Percentiles rank a stretch among this genome's conserved stretches.
Conservation (phyloP, 208 protist genomes). For the Polymyxa betae region DNA sequence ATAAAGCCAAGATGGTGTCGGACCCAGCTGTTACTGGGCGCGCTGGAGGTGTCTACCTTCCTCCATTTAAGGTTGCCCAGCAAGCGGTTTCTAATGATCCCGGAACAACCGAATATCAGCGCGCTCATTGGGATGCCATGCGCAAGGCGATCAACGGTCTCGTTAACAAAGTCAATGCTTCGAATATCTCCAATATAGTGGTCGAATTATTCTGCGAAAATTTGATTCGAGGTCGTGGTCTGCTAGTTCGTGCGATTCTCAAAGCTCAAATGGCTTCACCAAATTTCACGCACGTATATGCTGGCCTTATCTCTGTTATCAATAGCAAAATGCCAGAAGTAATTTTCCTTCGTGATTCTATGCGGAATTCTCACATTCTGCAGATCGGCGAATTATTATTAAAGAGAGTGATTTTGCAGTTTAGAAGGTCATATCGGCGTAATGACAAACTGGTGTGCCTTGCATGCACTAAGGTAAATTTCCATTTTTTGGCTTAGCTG, state of each 20-base stretch:
- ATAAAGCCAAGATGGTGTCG: too few relatives aligned
- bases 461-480: conserved; percentile 61
- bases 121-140: conserved; percentile 92
- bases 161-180: conserved; percentile 91
- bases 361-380: conserved; percentile 73
- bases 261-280: conserved; percentile 88
- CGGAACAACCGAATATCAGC: conserved; percentile 80
- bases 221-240: conserved; percentile 91
- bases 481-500: background rate
- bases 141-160: conserved; percentile 92
- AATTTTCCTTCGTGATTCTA: too few relatives aligned
- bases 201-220: conserved; percentile 95
- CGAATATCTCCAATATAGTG: conserved; percentile 89
- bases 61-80: conserved; percentile 76
- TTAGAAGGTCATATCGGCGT: conserved; percentile 80
- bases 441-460: conserved; percentile 80
- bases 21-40: too few relatives aligned
- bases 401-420: conserved; percentile 86
- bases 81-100: conserved; percentile 75
- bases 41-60: conserved; percentile 81
- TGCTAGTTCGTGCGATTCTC: conserved; percentile 88
- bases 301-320: conserved; percentile 88
- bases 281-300: conserved; percentile 91
- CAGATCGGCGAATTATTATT: conserved; percentile 77
- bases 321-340: conserved; percentile 96